Conservation (phyloP, 2,329 filamentous ascomycete species). For the Venturia effusa region DNA sequence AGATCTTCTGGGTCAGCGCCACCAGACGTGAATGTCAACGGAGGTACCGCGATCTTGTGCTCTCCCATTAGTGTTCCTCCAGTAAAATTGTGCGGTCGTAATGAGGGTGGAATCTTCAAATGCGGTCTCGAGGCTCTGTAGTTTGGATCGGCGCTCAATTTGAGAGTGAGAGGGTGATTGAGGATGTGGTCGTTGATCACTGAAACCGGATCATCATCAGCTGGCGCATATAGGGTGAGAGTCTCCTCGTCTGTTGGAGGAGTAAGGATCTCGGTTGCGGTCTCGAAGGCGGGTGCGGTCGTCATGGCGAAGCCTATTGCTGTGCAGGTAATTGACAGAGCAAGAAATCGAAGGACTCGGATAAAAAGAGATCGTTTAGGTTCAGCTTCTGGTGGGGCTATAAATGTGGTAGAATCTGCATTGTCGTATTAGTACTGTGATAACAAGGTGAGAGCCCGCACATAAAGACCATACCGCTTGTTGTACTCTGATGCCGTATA, state of each 20-base stretch:
- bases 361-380: slow-evolving; percentile 29
- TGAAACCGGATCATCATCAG: slow-evolving; percentile 36
- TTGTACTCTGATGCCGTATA: background rate
- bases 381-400: slow-evolving; percentile 12
- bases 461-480: background rate
- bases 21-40: slow-evolving; percentile 54
- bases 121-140: slow-evolving; percentile 74
- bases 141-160: slow-evolving; percentile 54
- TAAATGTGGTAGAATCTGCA: slow-evolving; percentile 8
- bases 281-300: slow-evolving; percentile 40
- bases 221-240: slow-evolving; percentile 50
- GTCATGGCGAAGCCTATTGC: slow-evolving; percentile 47
- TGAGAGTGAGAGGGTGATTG: slow-evolving; percentile 60
- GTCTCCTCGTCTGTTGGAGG: slow-evolving; percentile 60
- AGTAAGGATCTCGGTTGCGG: slow-evolving; percentile 38
- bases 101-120: slow-evolving; percentile 64
- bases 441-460: background rate
- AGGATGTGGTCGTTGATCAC: slow-evolving; percentile 65
- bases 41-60: slow-evolving; percentile 69
- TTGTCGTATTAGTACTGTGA: background rate
- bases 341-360: slow-evolving; percentile 36
- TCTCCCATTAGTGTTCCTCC: slow-evolving; percentile 67
- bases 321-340: slow-evolving; percentile 38
- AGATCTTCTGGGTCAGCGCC: slow-evolving; percentile 46
- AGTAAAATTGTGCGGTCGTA: slow-evolving; percentile 68